Conservation (phyloP, 2,329 filamentous ascomycete species). For the Aspergillus persii region DNA sequence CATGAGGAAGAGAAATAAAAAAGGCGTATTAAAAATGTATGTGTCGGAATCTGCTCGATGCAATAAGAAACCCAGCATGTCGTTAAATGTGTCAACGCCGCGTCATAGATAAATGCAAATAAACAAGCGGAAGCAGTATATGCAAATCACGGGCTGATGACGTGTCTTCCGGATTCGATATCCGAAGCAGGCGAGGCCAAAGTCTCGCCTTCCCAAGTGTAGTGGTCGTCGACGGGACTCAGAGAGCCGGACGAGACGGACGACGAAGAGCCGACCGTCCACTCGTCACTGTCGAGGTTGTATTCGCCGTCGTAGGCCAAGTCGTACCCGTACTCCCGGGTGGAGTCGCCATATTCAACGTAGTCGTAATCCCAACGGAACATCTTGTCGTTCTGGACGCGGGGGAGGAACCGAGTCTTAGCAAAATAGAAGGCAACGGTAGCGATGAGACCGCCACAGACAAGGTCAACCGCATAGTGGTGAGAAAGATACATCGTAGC, state of each 20-base stretch:
- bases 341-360: conserved; percentile 73
- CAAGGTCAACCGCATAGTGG: conserved; percentile 92
- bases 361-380: conserved; percentile 96
- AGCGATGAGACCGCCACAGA: conserved; percentile 77
- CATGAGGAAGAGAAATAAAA: conserved; percentile 23
- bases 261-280: conserved; percentile 83
- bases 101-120: conserved; percentile 28
- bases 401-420: conserved; percentile 76
- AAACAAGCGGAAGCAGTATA: conserved; percentile 22
- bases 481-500: conserved; percentile 97
- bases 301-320: conserved; percentile 56
- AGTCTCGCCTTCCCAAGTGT: conserved; percentile 45
- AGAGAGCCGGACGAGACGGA: conserved; percentile 65
- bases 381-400: conserved; percentile 77
- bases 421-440: conserved; percentile 78
- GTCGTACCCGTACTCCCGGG: conserved; percentile 51
- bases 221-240: conserved; percentile 61
- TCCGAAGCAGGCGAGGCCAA: conserved; percentile 37
- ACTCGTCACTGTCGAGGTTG: conserved; percentile 75
- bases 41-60: conserved; percentile 40
- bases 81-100: conserved; percentile 39
- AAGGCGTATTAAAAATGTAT: conserved; percentile 37
- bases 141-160: conserved; percentile 22
- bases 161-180: conserved; percentile 39
- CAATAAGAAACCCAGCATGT: conserved; percentile 36